A percentile compares a stretch with the other conserved stretches of the same genome.
These are phyloP conservation scores for Cladosporium cucumerinum DNA, from an alignment of 2,329 filamentous ascomycete species.

Conservation along the genomic window DNA sequence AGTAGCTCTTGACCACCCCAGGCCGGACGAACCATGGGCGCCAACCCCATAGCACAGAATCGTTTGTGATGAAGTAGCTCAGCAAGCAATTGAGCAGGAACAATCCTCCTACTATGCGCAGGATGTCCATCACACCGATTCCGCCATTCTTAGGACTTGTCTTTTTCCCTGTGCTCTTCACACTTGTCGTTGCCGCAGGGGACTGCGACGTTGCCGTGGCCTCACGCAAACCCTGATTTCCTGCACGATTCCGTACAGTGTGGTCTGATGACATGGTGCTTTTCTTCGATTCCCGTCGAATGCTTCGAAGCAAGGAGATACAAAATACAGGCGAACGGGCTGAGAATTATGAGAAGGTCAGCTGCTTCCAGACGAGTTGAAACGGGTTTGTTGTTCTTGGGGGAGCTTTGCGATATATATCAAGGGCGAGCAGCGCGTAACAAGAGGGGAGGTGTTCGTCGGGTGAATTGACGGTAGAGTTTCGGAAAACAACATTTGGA, in stretches of 20 bases:
- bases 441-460: not conserved
- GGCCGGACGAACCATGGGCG: conserved; percentile 59
- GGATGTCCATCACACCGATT: conserved; percentile 28
- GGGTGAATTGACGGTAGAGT: not conserved
- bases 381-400: too few species aligned
- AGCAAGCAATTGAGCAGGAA: conserved; percentile 35
- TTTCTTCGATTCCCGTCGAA: not conserved
- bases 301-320: too few species aligned
- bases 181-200: not conserved
- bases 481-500: not conserved
- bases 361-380: too few species aligned
- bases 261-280: not conserved
- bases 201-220: not conserved
- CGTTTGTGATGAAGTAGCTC: conserved; percentile 39
- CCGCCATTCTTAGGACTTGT: not conserved
- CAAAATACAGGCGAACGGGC: too few species aligned
- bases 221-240: not conserved
- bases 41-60: conserved; percentile 65
- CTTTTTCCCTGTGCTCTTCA: not conserved
- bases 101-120: conserved; percentile 35
- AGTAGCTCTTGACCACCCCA: conserved; percentile 57
- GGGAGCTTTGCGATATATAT: not conserved
- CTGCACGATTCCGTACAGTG: not conserved
- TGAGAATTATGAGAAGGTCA: too few species aligned
- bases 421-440: not conserved